Evolutionary conservation across 768 basidiomycete genomes (phyloP), one percentile per base, ranked within the genome.

Genomic region (Suillus sp.): DNA sequence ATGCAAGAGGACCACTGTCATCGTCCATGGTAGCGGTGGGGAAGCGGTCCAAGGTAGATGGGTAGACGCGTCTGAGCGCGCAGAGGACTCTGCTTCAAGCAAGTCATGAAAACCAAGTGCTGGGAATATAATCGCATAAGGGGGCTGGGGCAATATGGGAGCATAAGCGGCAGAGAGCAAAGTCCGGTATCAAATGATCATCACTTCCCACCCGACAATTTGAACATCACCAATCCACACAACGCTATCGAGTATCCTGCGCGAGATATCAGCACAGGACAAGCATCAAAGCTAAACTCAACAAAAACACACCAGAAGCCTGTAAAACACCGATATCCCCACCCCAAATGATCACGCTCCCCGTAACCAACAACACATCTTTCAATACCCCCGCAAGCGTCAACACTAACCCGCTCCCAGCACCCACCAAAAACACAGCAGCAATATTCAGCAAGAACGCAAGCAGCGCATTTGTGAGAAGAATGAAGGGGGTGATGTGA

Each of bases 341-440:
- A 45, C 91, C 88, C 71, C 96, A 96, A 62, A 96, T 79, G 60
- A 95, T 73, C 37, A 98, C 95, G 1, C 94, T 96, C 51, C 94
- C 95, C 9, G 86, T 83, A 76, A 99, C 95, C 64, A 99, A 87
- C 32, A 99, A 84, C 66, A 99, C 98, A 74, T 99, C 96, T 92
- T 96, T 96, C 78, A 95, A 89, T 30, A 98, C 95, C 18, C 96
- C 96, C 2, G 96, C 95, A 4, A 99, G 84, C 2, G 96, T 98
- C 67, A 98, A 80, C 22, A 97, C 86, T 64, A 98, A 81, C 2
- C 95, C 94, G 56, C 90, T 91, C 18, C 90, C 95, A 0, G 88
- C 91, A 48, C 94, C 86, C 38, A 97, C 94, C 69, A 98, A 82
- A 80, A 96, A 98, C 22, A 98, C 96, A 11, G 96, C 95, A 1